Conservation (phyloP, 768 basidiomycete genomes). For the Daedalea quercina region DNA sequence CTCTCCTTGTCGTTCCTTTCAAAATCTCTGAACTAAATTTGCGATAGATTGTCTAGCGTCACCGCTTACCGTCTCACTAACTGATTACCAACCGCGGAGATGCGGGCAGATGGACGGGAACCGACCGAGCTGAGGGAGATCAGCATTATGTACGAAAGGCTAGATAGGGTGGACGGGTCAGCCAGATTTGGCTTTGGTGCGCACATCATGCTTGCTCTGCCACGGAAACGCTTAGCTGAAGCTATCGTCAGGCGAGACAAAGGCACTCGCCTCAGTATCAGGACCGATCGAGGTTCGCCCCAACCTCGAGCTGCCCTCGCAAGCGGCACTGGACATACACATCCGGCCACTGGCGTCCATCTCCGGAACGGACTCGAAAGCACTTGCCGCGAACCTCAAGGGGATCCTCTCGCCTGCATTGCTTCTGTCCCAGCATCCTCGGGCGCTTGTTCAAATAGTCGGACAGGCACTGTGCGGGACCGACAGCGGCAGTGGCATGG, state of each 20-base stretch:
- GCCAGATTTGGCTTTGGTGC: conserved; percentile 64
- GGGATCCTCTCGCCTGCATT: conserved; percentile 54
- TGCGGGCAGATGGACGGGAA: conserved; percentile 32
- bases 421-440: conserved; percentile 59
- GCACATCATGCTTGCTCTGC: conserved; percentile 6
- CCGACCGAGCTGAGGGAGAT: conserved; percentile 30
- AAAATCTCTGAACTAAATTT: too few species aligned
- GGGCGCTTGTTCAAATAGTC: conserved; percentile 74
- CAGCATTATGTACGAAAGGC: conserved; percentile 45
- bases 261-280: conserved; percentile 63
- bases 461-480: conserved; percentile 48
- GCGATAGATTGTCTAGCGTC: too few species aligned
- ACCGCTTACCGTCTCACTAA: too few species aligned
- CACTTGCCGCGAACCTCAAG: conserved; percentile 46
- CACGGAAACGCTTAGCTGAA: background rate
- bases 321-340: conserved; percentile 68
- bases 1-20: too few species aligned
- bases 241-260: conserved; percentile 33
- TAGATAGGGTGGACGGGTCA: conserved; percentile 73
- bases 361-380: conserved; percentile 64
- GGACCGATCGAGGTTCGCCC: conserved; percentile 77
- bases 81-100: too few species aligned
- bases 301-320: conserved; percentile 61
- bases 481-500: conserved; percentile 17
- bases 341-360: conserved; percentile 65